Percentiles rank a stretch among this genome's conserved stretches.
Conservation (phyloP, 1,139 yeast genomes). For the Kodamaea ohmeri region DNA sequence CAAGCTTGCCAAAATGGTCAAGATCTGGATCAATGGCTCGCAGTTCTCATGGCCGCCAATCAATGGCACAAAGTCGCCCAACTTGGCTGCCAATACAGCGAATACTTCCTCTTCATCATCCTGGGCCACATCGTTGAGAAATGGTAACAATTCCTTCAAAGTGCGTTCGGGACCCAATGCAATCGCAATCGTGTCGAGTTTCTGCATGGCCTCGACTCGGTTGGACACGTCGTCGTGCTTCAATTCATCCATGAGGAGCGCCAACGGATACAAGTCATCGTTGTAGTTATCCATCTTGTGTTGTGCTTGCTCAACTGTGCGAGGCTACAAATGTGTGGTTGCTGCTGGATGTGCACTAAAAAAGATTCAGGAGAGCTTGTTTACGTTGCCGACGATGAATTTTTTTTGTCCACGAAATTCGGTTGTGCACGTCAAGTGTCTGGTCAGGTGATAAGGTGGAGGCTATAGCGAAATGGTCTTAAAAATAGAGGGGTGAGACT, state of each 20-base stretch:
- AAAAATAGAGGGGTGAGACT: too few relatives aligned
- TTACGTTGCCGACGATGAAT: constrained; percentile 7
- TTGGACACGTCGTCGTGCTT: constrained; percentile 91
- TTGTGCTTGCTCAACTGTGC: neutral
- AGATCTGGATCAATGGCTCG: constrained; percentile 74
- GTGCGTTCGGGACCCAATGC: constrained; percentile 96
- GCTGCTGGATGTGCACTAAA: constrained; percentile 4
- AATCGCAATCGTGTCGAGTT: constrained; percentile 88
- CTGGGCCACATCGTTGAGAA: constrained; percentile 78
- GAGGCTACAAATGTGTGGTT: constrained; percentile 2
- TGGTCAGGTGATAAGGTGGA: neutral
- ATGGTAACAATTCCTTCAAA: constrained; percentile 83
- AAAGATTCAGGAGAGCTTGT: constrained; percentile 7
- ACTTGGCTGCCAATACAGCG: constrained; percentile 86
- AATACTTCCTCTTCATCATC: constrained; percentile 99
- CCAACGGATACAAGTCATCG: constrained; percentile 88
- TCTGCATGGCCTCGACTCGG: constrained; percentile 92
- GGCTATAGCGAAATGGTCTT: too few relatives aligned
- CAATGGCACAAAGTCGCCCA: constrained; percentile 79
- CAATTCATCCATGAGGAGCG: constrained; percentile 93
- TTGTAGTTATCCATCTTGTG: constrained; percentile 22
- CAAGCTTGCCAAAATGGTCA: constrained; percentile 84
- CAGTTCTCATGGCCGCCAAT: constrained; percentile 86
- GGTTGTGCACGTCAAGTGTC: constrained; percentile 6
- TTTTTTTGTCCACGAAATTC: constrained; percentile 7